Evolutionary conservation across 805 yeast genomes (phyloP), one percentile per base, ranked within the genome.

Genomic region (Wickerhamiella nectarea): DNA sequence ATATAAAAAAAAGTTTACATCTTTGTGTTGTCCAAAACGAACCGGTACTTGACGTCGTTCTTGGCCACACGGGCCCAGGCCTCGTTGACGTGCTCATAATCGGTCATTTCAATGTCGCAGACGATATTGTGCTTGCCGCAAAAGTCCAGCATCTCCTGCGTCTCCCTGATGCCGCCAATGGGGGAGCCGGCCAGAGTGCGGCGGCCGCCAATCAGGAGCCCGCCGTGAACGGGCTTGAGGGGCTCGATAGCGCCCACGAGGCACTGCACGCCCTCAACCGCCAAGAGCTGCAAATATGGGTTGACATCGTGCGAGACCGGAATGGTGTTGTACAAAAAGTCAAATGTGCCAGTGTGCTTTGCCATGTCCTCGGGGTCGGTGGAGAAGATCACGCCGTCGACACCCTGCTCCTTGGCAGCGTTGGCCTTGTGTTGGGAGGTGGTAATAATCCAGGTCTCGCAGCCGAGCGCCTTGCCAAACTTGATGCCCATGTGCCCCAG

Each of bases 21-120:
- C 58, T 20, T 48, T 22, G 18, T 44, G 19, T 31, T 34, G 44
- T 51, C 54, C 20, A 51, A 34, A n/a, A 51, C 51, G 44, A 46
- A 52, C 3, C 57, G 47, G 50, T 31, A 43, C 28, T 41, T 42
- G 40, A 45, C 46, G 12, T 48, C 52, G 26, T 52, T 49, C 21
- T 42, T 36, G 11, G 22, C 36, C 26, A 52, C 29, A 6, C 45
- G 45, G 31, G 41, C 41, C 43, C 40, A 51, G 8, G 56, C 53
- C 38, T 46, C 43, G 35, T 47, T 45, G 22, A 51, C 40, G 36
- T 51, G 25, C 25, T 35, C 41, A 63, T 77, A 67, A 22, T 74
- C 74, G 43, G 79, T 62, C 21, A 66, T 64, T 60, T 78, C 83
- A 44, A 72, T 67, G 79, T 81, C 76, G n/a, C 84, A 77, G 46